Conservation (phyloP, 2,329 filamentous ascomycete genomes). For the Fusarium cicatricum region DNA sequence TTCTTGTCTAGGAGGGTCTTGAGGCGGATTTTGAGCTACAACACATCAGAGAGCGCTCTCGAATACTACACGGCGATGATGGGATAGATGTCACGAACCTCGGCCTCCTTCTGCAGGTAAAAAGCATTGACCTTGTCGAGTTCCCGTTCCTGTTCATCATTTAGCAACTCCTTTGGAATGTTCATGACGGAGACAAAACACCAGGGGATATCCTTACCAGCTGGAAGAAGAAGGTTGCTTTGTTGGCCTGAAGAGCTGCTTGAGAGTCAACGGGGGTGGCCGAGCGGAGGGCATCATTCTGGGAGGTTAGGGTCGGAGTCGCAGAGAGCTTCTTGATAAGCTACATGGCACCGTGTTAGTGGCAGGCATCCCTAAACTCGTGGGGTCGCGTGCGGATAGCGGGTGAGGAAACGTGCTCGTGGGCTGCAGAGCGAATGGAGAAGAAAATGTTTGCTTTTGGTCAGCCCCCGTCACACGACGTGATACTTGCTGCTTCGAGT, state of each 20-base stretch:
- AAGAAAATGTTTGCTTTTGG: constrained; percentile 31
- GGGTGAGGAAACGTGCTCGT: constrained; percentile 33
- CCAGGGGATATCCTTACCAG: constrained; percentile 66
- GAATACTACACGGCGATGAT: neutral
- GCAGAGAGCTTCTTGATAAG: constrained; percentile 98
- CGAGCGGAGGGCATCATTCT: constrained; percentile 67
- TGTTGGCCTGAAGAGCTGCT: constrained; percentile 91
- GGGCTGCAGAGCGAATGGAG: constrained; percentile 29
- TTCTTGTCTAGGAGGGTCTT: constrained; percentile 96
- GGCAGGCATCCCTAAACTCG: constrained; percentile 20
- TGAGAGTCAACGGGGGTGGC: constrained; percentile 74
- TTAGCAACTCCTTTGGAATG: constrained; percentile 49
- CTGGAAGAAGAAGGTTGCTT: constrained; percentile 98
- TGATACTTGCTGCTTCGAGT: constrained; percentile 11
- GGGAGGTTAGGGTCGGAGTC: constrained; percentile 82
- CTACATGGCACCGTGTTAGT: constrained; percentile 58
- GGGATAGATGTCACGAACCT: constrained; percentile 65
- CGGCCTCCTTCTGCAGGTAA: constrained; percentile 97
- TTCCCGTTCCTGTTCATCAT: constrained; percentile 81
- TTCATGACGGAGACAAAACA: constrained; percentile 37
- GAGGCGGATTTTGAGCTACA: constrained; percentile 88
- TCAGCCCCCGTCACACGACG: constrained; percentile 28
- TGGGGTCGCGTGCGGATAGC: constrained; percentile 23
- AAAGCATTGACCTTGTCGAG: constrained; percentile 98
- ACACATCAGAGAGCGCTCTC: constrained; percentile 20